Evolutionary conservation across 345 rosid species (phyloP).

Genomic region (Anacardium occidentale): DNA sequence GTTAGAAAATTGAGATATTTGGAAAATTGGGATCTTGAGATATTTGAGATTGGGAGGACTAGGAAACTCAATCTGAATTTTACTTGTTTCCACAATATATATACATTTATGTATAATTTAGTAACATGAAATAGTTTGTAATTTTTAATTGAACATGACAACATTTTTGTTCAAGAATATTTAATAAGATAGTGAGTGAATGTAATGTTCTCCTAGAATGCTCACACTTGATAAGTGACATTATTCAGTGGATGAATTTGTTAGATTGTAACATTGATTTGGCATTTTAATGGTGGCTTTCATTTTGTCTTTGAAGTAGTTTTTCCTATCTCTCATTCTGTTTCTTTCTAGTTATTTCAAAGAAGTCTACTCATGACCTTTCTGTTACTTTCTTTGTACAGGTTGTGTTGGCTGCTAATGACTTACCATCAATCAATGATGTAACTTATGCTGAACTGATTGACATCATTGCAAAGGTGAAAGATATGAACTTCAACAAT

Average conservation of each 20-base stretch:
- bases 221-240: neutral
- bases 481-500: neutral
- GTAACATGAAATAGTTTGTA: neutral
- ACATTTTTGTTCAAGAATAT: neutral
- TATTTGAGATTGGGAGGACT: too few relatives aligned
- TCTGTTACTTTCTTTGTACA: conserved; percentile 27
- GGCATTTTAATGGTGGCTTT: neutral
- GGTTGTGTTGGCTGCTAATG: conserved; percentile 99
- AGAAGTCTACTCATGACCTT: neutral
- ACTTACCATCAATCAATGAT: conserved; percentile 94
- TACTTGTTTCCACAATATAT: too few relatives aligned
- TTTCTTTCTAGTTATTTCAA: neutral
- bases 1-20: too few relatives aligned
- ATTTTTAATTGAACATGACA: neutral
- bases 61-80: too few relatives aligned
- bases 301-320: neutral
- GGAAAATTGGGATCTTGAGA: too few relatives aligned
- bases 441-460: conserved; percentile 84
- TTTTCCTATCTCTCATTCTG: neutral
- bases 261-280: neutral
- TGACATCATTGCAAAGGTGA: conserved; percentile 82
- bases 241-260: neutral
- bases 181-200: neutral
- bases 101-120: neutral
- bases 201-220: neutral